Evolutionary conservation across 306 rosid genomes (phyloP).

Genomic region (Cicer judaicum): DNA sequence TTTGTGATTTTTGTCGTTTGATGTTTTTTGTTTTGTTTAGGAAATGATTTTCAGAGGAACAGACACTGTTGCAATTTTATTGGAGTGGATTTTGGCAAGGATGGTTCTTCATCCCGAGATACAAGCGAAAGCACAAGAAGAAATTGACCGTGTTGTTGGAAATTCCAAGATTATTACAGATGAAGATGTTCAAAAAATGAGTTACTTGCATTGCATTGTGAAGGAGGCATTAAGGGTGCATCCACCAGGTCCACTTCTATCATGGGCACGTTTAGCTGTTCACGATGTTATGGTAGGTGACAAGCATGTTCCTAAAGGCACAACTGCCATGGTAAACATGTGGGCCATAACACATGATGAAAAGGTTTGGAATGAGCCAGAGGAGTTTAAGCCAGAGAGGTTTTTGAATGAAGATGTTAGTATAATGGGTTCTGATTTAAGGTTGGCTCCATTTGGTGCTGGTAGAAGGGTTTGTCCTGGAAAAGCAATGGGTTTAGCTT

Average conservation of each 20-base stretch:
- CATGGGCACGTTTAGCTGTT: conserved; percentile 82
- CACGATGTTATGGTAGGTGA: conserved; percentile 61
- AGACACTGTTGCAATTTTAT: conserved; percentile 78
- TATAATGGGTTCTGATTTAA: conserved; percentile 70
- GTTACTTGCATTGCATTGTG: conserved; percentile 68
- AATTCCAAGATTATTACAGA: conserved; percentile 40
- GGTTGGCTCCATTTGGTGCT: conserved; percentile 81
- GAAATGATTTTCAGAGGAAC: conserved; percentile 94
- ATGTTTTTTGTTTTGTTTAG: conserved; percentile 37
- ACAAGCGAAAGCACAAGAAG: conserved; percentile 65
- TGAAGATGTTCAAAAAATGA: conserved; percentile 62
- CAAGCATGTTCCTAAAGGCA: conserved; percentile 64
- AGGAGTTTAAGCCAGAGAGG: conserved; percentile 62
- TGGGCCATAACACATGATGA: conserved; percentile 76
- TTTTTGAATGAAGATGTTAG: conserved; percentile 47
- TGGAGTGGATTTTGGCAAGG: conserved; percentile 89
- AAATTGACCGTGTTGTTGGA: conserved; percentile 52
- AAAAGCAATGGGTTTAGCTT: conserved; percentile 75
- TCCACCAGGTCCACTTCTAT: conserved; percentile 84
- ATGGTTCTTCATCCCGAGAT: conserved; percentile 83
- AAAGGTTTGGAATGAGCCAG: conserved; percentile 57
- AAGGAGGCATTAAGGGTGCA: conserved; percentile 74
- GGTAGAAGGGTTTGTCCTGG: conserved; percentile 89
- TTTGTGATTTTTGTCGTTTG: not conserved
- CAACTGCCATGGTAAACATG: conserved; percentile 86